A percentile compares a stretch with the other conserved stretches of the same genome.
Conservation (phyloP, 2,329 filamentous ascomycete genomes). For the Pseudogymnoascus sp. region DNA sequence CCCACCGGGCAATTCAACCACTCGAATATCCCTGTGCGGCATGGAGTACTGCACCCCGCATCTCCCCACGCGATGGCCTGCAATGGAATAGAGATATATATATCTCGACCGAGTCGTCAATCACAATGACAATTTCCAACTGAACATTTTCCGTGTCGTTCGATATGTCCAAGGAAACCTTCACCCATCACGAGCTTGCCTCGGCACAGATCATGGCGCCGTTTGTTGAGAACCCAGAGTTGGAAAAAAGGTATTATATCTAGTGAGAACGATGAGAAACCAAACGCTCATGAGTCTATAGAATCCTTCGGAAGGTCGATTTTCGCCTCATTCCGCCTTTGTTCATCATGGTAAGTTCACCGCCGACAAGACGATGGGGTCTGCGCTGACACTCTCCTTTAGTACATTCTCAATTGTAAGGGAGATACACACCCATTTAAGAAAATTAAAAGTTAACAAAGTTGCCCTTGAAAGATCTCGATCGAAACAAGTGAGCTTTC, state of each 20-base stretch:
- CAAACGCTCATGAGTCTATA: slow-evolving; percentile 8
- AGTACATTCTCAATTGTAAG: slow-evolving; percentile 13
- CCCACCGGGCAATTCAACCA: background rate
- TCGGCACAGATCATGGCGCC: background rate
- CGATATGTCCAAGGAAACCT: background rate
- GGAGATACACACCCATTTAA: background rate
- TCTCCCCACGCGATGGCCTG: background rate
- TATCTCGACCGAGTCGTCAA: background rate
- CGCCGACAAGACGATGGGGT: background rate
- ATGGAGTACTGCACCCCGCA: background rate
- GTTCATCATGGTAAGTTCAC: slow-evolving; percentile 12
- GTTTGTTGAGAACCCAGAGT: slow-evolving; percentile 13
- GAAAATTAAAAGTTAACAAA: background rate
- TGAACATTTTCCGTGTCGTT: background rate
- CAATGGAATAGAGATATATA: background rate
- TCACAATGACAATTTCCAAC: background rate
- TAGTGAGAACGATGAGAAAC: background rate
- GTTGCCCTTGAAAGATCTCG: background rate
- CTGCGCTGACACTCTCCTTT: background rate
- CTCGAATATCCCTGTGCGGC: background rate
- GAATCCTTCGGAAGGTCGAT: slow-evolving; percentile 16
- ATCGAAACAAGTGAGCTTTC: slow-evolving; percentile 9
- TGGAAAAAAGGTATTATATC: slow-evolving; percentile 13
- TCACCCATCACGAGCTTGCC: slow-evolving; percentile 4
- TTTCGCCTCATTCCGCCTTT: slow-evolving; percentile 15